Conservation (phyloP, 768 basidiomycete species). For the Infundibulicybe gibba region DNA sequence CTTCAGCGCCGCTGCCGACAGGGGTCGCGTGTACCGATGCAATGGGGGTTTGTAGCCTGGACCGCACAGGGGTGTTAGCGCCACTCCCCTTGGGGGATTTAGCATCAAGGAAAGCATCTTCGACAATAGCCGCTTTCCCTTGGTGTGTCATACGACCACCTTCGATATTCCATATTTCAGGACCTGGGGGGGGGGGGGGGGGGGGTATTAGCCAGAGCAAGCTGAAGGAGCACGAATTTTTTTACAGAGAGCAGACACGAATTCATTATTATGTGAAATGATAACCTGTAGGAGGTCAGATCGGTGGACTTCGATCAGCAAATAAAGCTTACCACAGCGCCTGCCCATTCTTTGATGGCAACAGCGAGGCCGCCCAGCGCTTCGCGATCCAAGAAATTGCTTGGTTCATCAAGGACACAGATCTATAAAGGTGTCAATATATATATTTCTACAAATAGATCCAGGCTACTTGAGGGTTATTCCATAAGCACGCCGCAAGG, state of each 20-base stretch:
- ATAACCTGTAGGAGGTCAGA: constrained; percentile 55
- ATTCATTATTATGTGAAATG: constrained; percentile 94
- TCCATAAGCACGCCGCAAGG: constrained; percentile 93
- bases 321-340: constrained; percentile 65
- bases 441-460: not conserved
- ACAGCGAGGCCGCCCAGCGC: constrained; percentile 92
- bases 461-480: constrained; percentile 77
- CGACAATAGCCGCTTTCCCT: constrained; percentile 83
- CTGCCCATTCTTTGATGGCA: constrained; percentile 93
- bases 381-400: constrained; percentile 97
- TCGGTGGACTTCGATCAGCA: constrained; percentile 5
- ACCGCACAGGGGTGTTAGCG: constrained; percentile 66
- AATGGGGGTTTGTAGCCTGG: constrained; percentile 65
- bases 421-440: constrained; percentile 33
- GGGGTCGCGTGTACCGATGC: constrained; percentile 36
- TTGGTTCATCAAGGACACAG: constrained; percentile 85
- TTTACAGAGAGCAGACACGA: constrained; percentile 78
- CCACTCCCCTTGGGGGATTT: constrained; percentile 72
- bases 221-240: constrained; percentile 12
- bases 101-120: constrained; percentile 75
- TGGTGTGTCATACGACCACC: constrained; percentile 80
- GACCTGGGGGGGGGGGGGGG: constrained; percentile 47
- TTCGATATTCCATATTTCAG: constrained; percentile 95
- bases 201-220: constrained; percentile 4
- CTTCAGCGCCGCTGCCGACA: constrained; percentile 76